Percentiles rank a stretch among this genome's conserved stretches.
phyloP scores from a whole-genome alignment of 768 basidiomycete genomes.

The Pisolithus albus region DNA sequence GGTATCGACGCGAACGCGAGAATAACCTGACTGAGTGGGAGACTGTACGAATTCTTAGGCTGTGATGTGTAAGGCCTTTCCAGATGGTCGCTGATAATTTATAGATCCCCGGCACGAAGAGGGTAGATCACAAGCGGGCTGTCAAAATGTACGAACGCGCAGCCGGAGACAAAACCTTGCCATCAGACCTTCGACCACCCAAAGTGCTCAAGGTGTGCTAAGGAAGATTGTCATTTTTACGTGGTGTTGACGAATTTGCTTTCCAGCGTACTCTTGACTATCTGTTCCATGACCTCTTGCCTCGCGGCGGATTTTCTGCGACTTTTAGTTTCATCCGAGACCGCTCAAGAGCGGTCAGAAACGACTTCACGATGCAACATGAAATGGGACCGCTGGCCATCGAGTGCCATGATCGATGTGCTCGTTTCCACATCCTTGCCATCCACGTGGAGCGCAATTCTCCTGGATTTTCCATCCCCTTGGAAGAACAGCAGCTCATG shows the following conservation, averaged over 20 bases:
- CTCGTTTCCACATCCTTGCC: constrained; percentile 85
- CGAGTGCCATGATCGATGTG: constrained; percentile 89
- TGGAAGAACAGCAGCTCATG: constrained; percentile 88
- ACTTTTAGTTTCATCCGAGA: constrained; percentile 87
- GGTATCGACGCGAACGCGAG: constrained; percentile 84
- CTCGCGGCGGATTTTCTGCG: constrained; percentile 57
- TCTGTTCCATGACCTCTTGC: constrained; percentile 78
- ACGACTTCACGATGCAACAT: constrained; percentile 93
- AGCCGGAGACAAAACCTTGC: constrained; percentile 85
- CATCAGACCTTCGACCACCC: constrained; percentile 89
- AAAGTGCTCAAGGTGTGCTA: constrained; percentile 61
- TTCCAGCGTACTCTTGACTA: constrained; percentile 81
- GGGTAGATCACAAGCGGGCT: constrained; percentile 78
- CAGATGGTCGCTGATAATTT: constrained; percentile 29
- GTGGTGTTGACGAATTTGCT: background rate
- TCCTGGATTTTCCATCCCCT: constrained; percentile 48
- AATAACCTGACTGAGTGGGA: constrained; percentile 86
- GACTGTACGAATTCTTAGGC: constrained; percentile 44
- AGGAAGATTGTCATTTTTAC: constrained; percentile 1
- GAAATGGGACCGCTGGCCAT: constrained; percentile 71
- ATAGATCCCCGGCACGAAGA: constrained; percentile 75
- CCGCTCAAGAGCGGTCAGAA: constrained; percentile 81
- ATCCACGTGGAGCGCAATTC: constrained; percentile 60
- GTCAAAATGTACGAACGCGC: constrained; percentile 96
- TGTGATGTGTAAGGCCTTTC: constrained; percentile 2